Percentiles rank a stretch among this genome's conserved stretches.
These are phyloP conservation scores for Cladosporium colombiae DNA, from an alignment of 2,329 filamentous ascomycete species.

Conservation along the genomic window DNA sequence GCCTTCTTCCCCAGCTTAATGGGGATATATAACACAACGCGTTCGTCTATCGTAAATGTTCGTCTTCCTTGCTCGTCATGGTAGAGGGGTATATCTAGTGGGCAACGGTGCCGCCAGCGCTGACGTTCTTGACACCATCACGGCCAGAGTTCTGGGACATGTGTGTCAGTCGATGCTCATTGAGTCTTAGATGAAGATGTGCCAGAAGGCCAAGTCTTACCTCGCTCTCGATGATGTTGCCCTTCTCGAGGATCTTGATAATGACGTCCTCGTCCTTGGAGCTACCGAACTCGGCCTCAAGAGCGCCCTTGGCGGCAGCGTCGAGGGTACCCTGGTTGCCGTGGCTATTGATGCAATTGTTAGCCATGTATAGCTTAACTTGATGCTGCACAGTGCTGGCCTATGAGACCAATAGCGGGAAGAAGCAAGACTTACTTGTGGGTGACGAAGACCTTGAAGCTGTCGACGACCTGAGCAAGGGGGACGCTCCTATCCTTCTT, in stretches of 20 bases:
- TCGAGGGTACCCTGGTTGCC: constrained; percentile 81
- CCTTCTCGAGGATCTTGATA: constrained; percentile 76
- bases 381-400: not conserved
- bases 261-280: constrained; percentile 77
- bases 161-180: constrained; percentile 22
- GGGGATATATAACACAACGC: constrained; percentile 3
- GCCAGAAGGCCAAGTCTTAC: constrained; percentile 42
- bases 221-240: constrained; percentile 63
- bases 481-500: constrained; percentile 75
- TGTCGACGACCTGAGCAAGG: constrained; percentile 78
- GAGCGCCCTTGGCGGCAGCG: constrained; percentile 68
- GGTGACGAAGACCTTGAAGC: constrained; percentile 87
- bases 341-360: constrained; percentile 59
- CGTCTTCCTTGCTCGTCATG: constrained; percentile 17
- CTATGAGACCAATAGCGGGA: not conserved
- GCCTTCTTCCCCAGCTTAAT: not conserved
- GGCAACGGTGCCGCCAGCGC: constrained; percentile 38
- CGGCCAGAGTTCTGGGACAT: constrained; percentile 42
- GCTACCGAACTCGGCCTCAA: constrained; percentile 88
- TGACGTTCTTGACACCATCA: constrained; percentile 46
- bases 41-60: constrained; percentile 14
- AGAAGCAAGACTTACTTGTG: constrained; percentile 67
- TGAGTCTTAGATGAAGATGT: not conserved
- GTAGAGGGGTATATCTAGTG: constrained; percentile 27
- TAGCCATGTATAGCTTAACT: not conserved